phyloP scores from a whole-genome alignment of 2,329 filamentous ascomycete species.

The Colletotrichum sp. region DNA sequence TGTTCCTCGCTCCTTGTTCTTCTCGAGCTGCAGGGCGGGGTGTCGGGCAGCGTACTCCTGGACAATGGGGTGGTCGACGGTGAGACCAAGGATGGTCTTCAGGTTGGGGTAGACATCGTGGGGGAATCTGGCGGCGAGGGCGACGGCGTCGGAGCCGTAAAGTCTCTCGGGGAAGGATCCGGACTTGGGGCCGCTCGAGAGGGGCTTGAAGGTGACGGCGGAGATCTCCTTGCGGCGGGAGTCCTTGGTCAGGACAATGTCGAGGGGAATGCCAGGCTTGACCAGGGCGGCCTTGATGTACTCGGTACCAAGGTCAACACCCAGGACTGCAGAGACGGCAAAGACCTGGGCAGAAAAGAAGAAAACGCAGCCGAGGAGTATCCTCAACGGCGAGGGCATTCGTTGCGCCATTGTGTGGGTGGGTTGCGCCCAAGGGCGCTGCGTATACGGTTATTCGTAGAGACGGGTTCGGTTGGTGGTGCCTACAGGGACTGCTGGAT shows the following conservation, averaged over 20 bases:
- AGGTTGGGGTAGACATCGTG: constrained; percentile 94
- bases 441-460: background rate
- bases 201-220: constrained; percentile 91
- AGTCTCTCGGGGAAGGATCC: constrained; percentile 83
- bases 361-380: constrained; percentile 44
- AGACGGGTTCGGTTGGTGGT: background rate
- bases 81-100: constrained; percentile 85
- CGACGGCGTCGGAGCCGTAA: constrained; percentile 91
- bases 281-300: constrained; percentile 97
- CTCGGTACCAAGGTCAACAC: constrained; percentile 93
- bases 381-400: constrained; percentile 39
- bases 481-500: background rate
- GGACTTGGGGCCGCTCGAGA: constrained; percentile 65
- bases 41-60: constrained; percentile 76
- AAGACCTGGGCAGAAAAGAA: constrained; percentile 54
- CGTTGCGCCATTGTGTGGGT: constrained; percentile 34
- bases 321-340: constrained; percentile 77
- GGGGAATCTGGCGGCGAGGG: constrained; percentile 85
- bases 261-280: constrained; percentile 95
- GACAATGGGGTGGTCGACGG: constrained; percentile 64
- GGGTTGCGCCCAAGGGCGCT: constrained; percentile 23
- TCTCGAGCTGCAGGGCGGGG: constrained; percentile 76
- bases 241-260: constrained; percentile 97
- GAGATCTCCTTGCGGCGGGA: constrained; percentile 94
- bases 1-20: constrained; percentile 66